Base-by-base conservation (phyloP, 176 grass and related monocot genomes). In the Pontederia paniculata region DNA sequence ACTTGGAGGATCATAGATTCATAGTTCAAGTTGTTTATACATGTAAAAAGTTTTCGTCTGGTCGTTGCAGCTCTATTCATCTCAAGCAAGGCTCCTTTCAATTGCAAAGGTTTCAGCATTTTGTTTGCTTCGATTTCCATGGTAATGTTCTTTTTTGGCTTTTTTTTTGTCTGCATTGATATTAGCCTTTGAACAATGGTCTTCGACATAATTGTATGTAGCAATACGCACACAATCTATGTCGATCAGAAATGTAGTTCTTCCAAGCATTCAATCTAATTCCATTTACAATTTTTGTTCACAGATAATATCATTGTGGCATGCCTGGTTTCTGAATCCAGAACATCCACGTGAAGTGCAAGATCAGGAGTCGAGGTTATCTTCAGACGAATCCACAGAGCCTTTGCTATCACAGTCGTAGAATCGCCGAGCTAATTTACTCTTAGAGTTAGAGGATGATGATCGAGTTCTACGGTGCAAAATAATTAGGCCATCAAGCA, bases 31-130 rank as follows among this genome's bases (percentile, higher is more conserved):
- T n/a, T n/a, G n/a, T n/a, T n/a, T n/a, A n/a, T n/a, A n/a, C n/a
- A n/a, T n/a, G n/a, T n/a, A n/a, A n/a, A n/a, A n/a, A n/a, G n/a
- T 37, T 37, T 37, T 37, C 51, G 57, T n/a, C 49, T 44, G 14
- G 21, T 10, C 50, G 15, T 69, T 80, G 37, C 78, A 95, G 89
- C 82, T 59, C 70, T 80, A 63, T 95, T 95, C 62, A 89, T 86
- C 70, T 95, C 89, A 64, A 56, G 63, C 71, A 42, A 86, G 62
- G 73, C 89, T 13, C 52, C 76, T 22, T 89, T 86, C 52, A 61
- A 83, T 23, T 86, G 75, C 58, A 86, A 76, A 86, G 82, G 85
- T 31, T 81, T 89, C 79, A 86, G 85, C 67, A 89, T 95, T 62
- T 48, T 95, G 3, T 58, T 95, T 18, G 79, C 81, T 0, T 76